A percentile compares a stretch with the other conserved stretches of the same genome.
Evolutionary conservation across 441 rosid genomes (phyloP).

Genomic region (Codiaeum variegatum): DNA sequence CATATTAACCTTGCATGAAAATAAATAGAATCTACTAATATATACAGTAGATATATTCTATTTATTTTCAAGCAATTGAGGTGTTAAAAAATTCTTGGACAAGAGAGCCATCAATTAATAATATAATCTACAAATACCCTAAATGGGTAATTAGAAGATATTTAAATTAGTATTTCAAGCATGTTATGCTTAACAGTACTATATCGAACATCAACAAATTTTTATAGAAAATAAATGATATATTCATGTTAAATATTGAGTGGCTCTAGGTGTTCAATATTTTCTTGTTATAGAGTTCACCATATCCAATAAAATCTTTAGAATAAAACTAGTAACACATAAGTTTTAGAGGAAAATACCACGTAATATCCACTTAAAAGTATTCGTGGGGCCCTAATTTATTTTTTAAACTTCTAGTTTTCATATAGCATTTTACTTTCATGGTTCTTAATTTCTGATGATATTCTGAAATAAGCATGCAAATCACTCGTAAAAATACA

Average conservation of each 20-base stretch:
- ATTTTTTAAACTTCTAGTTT: not conserved
- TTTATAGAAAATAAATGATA: not conserved
- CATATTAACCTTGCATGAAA: not conserved
- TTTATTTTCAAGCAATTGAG: not conserved
- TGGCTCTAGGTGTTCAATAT: not conserved
- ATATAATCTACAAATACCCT: not conserved
- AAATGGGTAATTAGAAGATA: not conserved
- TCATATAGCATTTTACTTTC: not conserved
- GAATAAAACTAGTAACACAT: not conserved
- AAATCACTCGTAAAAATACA: not conserved
- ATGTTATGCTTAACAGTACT: too few relatives aligned
- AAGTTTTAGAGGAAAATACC: not conserved
- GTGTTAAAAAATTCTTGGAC: not conserved
- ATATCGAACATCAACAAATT: not conserved
- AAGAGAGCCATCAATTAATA: not conserved
- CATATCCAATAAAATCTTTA: not conserved
- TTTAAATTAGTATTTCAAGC: not conserved
- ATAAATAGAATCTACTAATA: not conserved
- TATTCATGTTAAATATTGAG: not conserved
- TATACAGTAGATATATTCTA: not conserved
- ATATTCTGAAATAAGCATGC: not conserved
- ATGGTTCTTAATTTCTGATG: not conserved
- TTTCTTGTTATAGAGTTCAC: not conserved
- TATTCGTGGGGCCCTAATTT: not conserved
- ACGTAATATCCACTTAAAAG: not conserved